Evolutionary conservation across 345 rosid genomes (phyloP), one percentile per base, ranked within the genome.

Genomic region (Nephelium lappaceum): DNA sequence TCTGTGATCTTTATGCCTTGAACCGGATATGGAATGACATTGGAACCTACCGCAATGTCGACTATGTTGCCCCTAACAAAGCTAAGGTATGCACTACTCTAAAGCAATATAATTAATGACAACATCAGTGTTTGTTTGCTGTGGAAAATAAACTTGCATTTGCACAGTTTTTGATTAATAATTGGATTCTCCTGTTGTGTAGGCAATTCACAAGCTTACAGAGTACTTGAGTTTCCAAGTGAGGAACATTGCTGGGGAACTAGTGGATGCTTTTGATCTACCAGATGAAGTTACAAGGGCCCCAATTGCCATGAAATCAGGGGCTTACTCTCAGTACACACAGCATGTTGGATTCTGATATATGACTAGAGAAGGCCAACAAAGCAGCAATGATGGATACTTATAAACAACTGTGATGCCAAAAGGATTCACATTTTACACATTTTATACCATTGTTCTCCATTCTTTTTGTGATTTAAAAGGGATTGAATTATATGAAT

Each of bases 51-150:
- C 94, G 90, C 63, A 93, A 88, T 58, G 98, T 95, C 27, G 99
- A 95, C 77, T 95, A 92, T 81, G 95, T 97, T 15, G 98, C 99
- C 8, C 99, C 98, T 61, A 94, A 97, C 91, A 97, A 97, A 89
- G 98, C 99, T 5, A 97, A 97, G 98, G 99, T 97, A 89, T 71
- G 63, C 57, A 36, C 23, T 55, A 39, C 38, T 19, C 64, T 24
- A 11, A 45, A 24, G 5, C 27, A 15, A 8, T 47, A 70, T 24
- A 49, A 70, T 69, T 15, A 69, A 21, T 43, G 23, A 72, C 7
- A 61, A 19, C 15, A n/a, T 47, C 23, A 65, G 15, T 68, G 61
- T 64, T 25, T 73, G 67, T 64, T 75, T 49, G 25, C 55, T 64
- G 8, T 31, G 45, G 62, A 24, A 64, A 57, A 55, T 63, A 0